These are phyloP conservation scores for Pleodorina starrii DNA, from an alignment of 139 green algal species.

Conservation along the genomic window DNA sequence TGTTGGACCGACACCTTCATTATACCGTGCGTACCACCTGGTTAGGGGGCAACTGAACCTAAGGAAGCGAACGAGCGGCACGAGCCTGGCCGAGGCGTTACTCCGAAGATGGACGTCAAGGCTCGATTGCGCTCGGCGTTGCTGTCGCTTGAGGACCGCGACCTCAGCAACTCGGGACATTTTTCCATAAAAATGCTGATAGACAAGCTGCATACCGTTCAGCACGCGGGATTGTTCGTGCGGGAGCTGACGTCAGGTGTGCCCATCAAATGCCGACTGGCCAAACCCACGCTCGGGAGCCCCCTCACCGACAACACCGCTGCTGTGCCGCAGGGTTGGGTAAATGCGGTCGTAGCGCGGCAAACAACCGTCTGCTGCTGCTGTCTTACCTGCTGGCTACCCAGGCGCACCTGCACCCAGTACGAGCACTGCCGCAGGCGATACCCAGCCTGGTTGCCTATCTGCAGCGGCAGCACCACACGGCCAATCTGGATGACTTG, in stretches of 20 bases:
- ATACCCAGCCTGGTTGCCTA: constrained; percentile 33
- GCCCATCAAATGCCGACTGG: background rate
- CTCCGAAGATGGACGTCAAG: background rate
- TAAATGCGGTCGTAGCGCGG: background rate
- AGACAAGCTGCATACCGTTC: background rate
- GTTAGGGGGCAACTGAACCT: no score
- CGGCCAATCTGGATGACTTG: constrained; percentile 31
- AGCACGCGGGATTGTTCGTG: background rate
- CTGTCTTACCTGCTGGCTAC: constrained; percentile 39
- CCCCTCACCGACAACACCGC: background rate
- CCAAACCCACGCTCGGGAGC: background rate
- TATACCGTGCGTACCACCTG: no score
- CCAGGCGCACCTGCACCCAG: background rate
- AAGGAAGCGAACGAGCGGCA: no score
- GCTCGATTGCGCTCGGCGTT: background rate
- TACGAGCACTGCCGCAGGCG: constrained; percentile 4
- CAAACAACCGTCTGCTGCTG: constrained; percentile 3
- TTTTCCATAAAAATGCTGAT: background rate
- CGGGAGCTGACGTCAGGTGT: constrained; percentile 5
- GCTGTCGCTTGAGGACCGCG: constrained; percentile 10
- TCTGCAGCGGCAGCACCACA: constrained; percentile 37
- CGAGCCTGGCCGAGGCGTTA: no score
- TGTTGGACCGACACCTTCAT: no score
- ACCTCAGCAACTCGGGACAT: background rate
- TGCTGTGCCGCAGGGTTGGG: constrained; percentile 15